Conservation (phyloP, 139 green algal genomes). For the Yamagishiella unicocca region DNA sequence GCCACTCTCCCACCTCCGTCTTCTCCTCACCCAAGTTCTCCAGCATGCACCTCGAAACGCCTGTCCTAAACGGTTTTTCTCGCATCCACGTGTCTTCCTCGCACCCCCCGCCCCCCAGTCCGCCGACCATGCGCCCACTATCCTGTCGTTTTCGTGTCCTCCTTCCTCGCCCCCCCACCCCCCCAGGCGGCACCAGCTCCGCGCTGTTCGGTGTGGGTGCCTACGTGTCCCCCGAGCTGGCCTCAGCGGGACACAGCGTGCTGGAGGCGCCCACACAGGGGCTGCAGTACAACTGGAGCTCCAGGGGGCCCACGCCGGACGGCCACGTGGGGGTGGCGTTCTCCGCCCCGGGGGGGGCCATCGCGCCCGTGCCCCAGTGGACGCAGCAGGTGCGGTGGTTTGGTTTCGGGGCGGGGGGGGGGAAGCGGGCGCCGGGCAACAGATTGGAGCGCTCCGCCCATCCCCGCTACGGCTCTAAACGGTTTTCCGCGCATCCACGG, state of each 20-base stretch:
- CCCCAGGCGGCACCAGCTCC: slow-evolving; percentile 76
- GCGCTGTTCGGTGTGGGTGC: slow-evolving; percentile 86
- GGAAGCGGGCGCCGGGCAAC: not conserved
- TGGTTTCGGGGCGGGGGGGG: not conserved
- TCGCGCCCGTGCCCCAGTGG: slow-evolving; percentile 90
- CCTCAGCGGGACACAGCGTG: slow-evolving; percentile 82
- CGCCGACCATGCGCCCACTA: too few relatives aligned
- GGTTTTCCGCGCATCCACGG: too few relatives aligned
- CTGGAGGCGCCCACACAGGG: slow-evolving; percentile 28
- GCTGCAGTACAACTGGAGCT: slow-evolving; percentile 87
- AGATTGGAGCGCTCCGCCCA: too few relatives aligned
- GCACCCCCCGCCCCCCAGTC: too few relatives aligned
- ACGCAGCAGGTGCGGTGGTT: slow-evolving; percentile 64
- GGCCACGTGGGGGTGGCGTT: slow-evolving; percentile 85
- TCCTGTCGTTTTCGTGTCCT: too few relatives aligned
- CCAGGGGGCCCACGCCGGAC: slow-evolving; percentile 81
- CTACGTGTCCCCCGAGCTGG: slow-evolving; percentile 87
- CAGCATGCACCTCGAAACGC: too few relatives aligned
- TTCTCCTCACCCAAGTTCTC: too few relatives aligned
- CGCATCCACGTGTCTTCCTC: too few relatives aligned
- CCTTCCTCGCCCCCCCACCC: not conserved
- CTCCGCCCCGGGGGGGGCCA: slow-evolving; percentile 68
- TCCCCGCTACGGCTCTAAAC: too few relatives aligned
- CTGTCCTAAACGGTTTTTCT: too few relatives aligned
- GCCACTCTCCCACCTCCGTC: too few relatives aligned